phyloP scores from a whole-genome alignment of 129 eudicot species.

The Mikania micrantha region DNA sequence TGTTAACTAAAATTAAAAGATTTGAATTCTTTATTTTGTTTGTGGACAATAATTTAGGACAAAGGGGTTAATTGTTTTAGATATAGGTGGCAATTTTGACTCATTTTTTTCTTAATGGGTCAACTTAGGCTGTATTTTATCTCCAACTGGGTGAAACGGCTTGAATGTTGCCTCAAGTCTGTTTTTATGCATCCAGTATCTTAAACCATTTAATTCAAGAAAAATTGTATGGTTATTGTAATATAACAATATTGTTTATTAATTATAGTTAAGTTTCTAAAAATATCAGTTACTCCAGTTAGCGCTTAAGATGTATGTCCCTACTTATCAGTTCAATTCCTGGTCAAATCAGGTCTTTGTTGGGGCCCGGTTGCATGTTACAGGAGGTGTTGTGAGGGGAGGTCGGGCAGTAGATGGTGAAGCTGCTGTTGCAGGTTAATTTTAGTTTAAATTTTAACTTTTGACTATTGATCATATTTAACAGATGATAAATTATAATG shows the following conservation, averaged over 20 bases:
- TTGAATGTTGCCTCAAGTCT: not conserved
- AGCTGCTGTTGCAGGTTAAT: constrained; percentile 76
- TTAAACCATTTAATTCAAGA: not conserved
- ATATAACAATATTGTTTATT: too few species aligned
- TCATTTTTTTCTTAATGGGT: not conserved
- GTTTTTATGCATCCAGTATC: not conserved
- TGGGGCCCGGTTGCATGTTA: constrained; percentile 96
- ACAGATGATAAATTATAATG: not conserved
- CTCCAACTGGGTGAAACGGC: not conserved
- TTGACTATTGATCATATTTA: not conserved
- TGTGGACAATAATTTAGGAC: too few species aligned
- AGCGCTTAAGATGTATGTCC: not conserved
- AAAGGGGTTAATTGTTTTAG: not conserved
- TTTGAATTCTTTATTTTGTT: too few species aligned
- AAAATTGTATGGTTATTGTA: not conserved
- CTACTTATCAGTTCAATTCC: constrained; percentile 11
- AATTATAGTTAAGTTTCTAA: too few species aligned
- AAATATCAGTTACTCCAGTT: not conserved
- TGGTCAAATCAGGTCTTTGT: constrained; percentile 69
- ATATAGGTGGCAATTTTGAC: not conserved
- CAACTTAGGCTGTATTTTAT: not conserved
- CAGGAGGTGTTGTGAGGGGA: constrained; percentile 89
- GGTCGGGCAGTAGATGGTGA: constrained; percentile 95
- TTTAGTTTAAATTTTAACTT: not conserved
- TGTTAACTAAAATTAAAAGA: not conserved